Evolutionary conservation across 2,329 filamentous ascomycete genomes (phyloP).

Genomic region (Apiospora malaysiana): DNA sequence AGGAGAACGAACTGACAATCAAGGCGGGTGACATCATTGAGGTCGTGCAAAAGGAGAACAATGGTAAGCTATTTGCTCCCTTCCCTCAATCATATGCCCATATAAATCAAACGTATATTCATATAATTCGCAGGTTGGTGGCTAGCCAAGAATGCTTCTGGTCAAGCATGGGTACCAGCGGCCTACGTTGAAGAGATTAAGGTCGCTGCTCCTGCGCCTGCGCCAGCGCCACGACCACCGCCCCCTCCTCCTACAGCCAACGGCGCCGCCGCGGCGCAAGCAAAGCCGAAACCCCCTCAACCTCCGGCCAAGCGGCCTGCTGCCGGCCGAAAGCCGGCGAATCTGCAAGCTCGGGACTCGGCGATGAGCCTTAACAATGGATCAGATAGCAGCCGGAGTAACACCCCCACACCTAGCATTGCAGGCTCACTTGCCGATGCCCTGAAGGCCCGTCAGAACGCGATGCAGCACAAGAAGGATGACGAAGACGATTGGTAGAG

Average conservation of each 20-base stretch:
- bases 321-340: slow-evolving; percentile 72
- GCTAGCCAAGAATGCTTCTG: slow-evolving; percentile 76
- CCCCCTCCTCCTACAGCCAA: slow-evolving; percentile 66
- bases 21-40: slow-evolving; percentile 81
- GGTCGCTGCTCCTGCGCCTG: slow-evolving; percentile 65
- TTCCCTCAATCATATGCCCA: not conserved
- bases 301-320: slow-evolving; percentile 83
- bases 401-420: slow-evolving; percentile 73
- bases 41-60: slow-evolving; percentile 92
- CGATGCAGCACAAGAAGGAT: slow-evolving; percentile 73
- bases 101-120: slow-evolving; percentile 33
- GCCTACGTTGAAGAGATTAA: slow-evolving; percentile 88
- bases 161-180: slow-evolving; percentile 93
- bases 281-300: slow-evolving; percentile 75
- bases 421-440: slow-evolving; percentile 79
- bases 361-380: slow-evolving; percentile 68
- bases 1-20: slow-evolving; percentile 83
- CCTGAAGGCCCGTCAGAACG: slow-evolving; percentile 76
- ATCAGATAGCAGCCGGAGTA: slow-evolving; percentile 68
- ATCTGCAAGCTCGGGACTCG: slow-evolving; percentile 74
- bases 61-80: slow-evolving; percentile 67
- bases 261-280: slow-evolving; percentile 53
- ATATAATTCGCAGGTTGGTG: slow-evolving; percentile 79
- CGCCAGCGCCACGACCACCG: slow-evolving; percentile 66
- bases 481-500: slow-evolving; percentile 74